Evolutionary conservation across 1,284 basidiomycete genomes (phyloP).

Genomic region (Moniliophthora roreri): DNA sequence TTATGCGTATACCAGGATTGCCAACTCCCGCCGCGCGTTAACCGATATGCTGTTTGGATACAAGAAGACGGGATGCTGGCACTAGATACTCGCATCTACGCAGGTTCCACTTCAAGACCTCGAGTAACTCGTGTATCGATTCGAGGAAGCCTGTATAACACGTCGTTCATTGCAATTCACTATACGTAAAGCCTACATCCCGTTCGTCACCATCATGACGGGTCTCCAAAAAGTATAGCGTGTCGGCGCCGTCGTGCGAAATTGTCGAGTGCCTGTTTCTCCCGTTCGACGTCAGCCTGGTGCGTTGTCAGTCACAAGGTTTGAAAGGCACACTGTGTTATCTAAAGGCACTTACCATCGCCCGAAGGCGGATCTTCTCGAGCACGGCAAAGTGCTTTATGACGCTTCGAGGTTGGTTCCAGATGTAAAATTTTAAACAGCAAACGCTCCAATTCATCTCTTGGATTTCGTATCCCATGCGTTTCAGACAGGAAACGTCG

Average conservation of each 20-base stretch:
- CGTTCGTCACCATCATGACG: too few species aligned
- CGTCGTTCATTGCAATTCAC: too few species aligned
- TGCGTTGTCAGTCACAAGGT: background rate
- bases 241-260: background rate
- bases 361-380: background rate
- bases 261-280: background rate
- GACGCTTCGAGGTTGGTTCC: background rate
- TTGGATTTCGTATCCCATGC: background rate
- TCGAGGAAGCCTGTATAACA: too few species aligned
- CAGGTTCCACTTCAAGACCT: too few species aligned
- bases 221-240: background rate
- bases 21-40: too few species aligned
- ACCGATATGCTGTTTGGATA: too few species aligned
- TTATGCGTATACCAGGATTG: too few species aligned
- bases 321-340: background rate
- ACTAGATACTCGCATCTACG: too few species aligned
- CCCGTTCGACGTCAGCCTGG: background rate
- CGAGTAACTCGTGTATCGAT: too few species aligned
- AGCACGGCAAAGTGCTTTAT: background rate
- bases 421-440: background rate
- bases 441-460: background rate
- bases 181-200: too few species aligned
- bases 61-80: too few species aligned
- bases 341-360: background rate
- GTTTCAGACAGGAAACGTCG: background rate